phyloP scores from a whole-genome alignment of 2,329 filamentous ascomycete species.

The Colletotrichum lindemuthianum region DNA sequence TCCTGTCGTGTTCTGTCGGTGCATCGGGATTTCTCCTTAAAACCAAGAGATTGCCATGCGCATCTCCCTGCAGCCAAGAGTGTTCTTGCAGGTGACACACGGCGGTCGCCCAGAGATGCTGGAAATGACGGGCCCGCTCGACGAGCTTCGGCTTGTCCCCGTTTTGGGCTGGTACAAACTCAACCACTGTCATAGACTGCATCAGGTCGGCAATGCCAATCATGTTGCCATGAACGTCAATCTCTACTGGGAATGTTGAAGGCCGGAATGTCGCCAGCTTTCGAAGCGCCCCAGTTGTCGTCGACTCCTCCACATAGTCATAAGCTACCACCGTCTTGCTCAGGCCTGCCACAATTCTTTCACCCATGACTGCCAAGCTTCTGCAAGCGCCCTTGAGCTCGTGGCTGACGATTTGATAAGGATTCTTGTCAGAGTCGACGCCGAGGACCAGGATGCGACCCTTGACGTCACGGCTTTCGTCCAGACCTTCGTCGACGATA shows the following conservation, averaged over 20 bases:
- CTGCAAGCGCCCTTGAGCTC: conserved; percentile 83
- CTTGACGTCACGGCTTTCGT: conserved; percentile 58
- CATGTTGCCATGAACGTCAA: conserved; percentile 76
- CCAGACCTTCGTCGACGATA: conserved; percentile 67
- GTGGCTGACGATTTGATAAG: conserved; percentile 77
- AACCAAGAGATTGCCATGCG: conserved; percentile 87
- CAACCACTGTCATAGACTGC: conserved; percentile 86
- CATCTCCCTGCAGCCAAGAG: conserved; percentile 84
- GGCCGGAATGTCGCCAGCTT: conserved; percentile 83
- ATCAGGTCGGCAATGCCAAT: conserved; percentile 93
- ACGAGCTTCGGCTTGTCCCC: conserved; percentile 70
- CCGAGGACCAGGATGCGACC: conserved; percentile 89
- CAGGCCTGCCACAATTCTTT: conserved; percentile 85
- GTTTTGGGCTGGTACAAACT: conserved; percentile 70
- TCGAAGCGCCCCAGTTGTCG: conserved; percentile 66
- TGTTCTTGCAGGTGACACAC: conserved; percentile 77
- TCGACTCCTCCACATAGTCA: conserved; percentile 65
- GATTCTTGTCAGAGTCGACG: conserved; percentile 76
- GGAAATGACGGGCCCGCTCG: conserved; percentile 83
- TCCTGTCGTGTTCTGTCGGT: conserved; percentile 78
- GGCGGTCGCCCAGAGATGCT: conserved; percentile 84
- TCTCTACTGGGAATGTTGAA: conserved; percentile 83
- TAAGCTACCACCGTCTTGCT: conserved; percentile 82
- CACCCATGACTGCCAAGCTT: conserved; percentile 77
- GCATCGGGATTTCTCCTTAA: conserved; percentile 78